Evolutionary conservation across 495 filamentous ascomycete genomes (phyloP).

Genomic region (Apodospora peruviana): DNA sequence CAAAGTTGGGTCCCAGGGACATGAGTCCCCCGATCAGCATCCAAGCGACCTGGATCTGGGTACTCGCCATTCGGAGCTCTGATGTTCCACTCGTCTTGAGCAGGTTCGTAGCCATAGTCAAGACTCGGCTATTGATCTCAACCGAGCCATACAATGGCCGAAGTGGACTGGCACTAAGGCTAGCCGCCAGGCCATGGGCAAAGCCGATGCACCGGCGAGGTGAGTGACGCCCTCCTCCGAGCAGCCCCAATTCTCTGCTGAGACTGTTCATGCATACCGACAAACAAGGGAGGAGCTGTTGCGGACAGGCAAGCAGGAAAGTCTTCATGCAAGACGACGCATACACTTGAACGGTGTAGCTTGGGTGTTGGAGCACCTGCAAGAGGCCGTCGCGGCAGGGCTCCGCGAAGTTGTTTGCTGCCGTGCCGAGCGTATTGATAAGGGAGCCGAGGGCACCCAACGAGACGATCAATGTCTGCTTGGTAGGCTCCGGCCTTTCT

Average conservation of each 20-base stretch:
- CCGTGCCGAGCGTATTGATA: slow-evolving; percentile 75
- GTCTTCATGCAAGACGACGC: slow-evolving; percentile 77
- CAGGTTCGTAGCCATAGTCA: slow-evolving; percentile 84
- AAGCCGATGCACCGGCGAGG: slow-evolving; percentile 83
- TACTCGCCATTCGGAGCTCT: slow-evolving; percentile 84
- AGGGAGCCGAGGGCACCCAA: slow-evolving; percentile 76
- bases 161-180: slow-evolving; percentile 79
- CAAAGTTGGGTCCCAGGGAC: slow-evolving; percentile 95
- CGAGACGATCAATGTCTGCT: slow-evolving; percentile 73
- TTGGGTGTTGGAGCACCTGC: slow-evolving; percentile 89
- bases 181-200: slow-evolving; percentile 87
- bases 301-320: slow-evolving; percentile 84
- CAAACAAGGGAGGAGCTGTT: slow-evolving; percentile 84
- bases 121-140: slow-evolving; percentile 85
- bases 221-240: slow-evolving; percentile 70
- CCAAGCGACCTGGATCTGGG: slow-evolving; percentile 97
- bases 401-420: slow-evolving; percentile 70
- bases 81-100: slow-evolving; percentile 90
- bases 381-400: slow-evolving; percentile 78
- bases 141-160: slow-evolving; percentile 93
- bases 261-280: slow-evolving; percentile 97
- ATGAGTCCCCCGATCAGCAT: slow-evolving; percentile 94
- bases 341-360: slow-evolving; percentile 90
- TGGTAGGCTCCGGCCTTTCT: slow-evolving; percentile 84
- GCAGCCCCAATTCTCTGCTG: slow-evolving; percentile 73